These are phyloP conservation scores for Wickerhamiella vanderwaltii DNA, from an alignment of 805 yeast species.

Conservation along the genomic window DNA sequence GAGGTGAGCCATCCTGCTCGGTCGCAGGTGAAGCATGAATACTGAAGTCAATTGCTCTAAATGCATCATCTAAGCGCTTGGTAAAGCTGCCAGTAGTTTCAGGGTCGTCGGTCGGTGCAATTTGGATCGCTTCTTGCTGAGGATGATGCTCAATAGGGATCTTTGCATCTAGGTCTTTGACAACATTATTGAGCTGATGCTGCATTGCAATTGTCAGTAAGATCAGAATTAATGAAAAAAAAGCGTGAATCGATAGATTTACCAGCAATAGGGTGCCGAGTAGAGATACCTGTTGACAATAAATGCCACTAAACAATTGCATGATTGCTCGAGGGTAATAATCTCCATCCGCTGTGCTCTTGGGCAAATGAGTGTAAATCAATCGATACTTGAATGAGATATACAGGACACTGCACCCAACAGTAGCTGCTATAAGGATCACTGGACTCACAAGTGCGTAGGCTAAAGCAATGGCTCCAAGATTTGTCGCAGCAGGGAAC, in stretches of 20 bases:
- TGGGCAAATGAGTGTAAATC: constrained; percentile 35
- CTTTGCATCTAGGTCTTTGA: constrained; percentile 27
- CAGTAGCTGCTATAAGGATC: constrained; percentile 46
- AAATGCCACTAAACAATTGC: constrained; percentile 69
- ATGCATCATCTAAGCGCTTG: constrained; percentile 13
- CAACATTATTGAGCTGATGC: constrained; percentile 36
- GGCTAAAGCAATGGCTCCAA: constrained; percentile 66
- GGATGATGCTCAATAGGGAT: constrained; percentile 28
- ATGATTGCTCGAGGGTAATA: constrained; percentile 63
- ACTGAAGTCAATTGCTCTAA: constrained; percentile 24
- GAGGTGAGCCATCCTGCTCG: constrained; percentile 21
- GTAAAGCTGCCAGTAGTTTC: constrained; percentile 10
- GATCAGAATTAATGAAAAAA: constrained; percentile 41
- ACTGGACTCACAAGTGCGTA: constrained; percentile 73
- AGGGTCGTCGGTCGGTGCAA: background rate
- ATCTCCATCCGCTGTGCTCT: constrained; percentile 36
- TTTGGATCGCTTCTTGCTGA: constrained; percentile 11
- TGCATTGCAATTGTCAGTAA: constrained; percentile 48
- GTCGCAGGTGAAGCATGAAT: constrained; percentile 19
- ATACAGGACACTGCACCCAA: constrained; percentile 46
- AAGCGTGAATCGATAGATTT: constrained; percentile 39
- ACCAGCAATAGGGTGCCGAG: constrained; percentile 64
- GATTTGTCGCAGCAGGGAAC: constrained; percentile 64
- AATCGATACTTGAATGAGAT: constrained; percentile 61
- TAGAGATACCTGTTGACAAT: constrained; percentile 66